These are phyloP conservation scores for Boletus subparvulus DNA, from an alignment of 768 basidiomycete species.

Conservation along the genomic window DNA sequence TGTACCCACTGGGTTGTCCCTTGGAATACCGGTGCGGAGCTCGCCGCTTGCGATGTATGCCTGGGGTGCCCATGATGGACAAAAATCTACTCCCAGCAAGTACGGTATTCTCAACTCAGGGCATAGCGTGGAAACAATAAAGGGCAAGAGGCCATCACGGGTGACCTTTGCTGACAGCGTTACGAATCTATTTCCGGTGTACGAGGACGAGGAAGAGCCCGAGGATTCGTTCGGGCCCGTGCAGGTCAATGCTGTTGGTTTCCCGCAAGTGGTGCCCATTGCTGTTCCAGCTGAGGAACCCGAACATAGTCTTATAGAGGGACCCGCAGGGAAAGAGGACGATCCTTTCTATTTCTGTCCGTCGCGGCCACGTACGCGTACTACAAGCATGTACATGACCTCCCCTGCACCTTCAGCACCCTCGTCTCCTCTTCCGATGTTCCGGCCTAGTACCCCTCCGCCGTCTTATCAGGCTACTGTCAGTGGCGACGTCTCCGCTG, in stretches of 20 bases:
- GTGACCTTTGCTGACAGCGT: conserved; percentile 16
- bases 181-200: conserved; percentile 30
- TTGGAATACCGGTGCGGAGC: conserved; percentile 49
- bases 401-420: conserved; percentile 5
- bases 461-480: conserved; percentile 23
- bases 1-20: conserved; percentile 40
- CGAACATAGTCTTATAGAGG: not conserved
- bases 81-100: conserved; percentile 17
- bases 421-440: conserved; percentile 18
- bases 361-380: conserved; percentile 25
- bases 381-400: conserved; percentile 28
- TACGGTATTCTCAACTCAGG: conserved; percentile 18
- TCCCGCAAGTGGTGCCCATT: conserved; percentile 15
- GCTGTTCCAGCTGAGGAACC: not conserved
- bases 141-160: conserved; percentile 17
- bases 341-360: conserved; percentile 28
- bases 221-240: conserved; percentile 35
- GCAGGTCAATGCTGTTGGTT: conserved; percentile 17
- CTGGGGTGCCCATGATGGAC: conserved; percentile 42
- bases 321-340: conserved; percentile 15
- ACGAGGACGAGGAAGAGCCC: conserved; percentile 32
- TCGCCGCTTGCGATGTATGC: conserved; percentile 47
- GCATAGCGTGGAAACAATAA: conserved; percentile 12
- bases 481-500: not conserved
- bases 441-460: conserved; percentile 27